Conservation (phyloP, 345 rosid genomes). For the Boechera divaricarpa region DNA sequence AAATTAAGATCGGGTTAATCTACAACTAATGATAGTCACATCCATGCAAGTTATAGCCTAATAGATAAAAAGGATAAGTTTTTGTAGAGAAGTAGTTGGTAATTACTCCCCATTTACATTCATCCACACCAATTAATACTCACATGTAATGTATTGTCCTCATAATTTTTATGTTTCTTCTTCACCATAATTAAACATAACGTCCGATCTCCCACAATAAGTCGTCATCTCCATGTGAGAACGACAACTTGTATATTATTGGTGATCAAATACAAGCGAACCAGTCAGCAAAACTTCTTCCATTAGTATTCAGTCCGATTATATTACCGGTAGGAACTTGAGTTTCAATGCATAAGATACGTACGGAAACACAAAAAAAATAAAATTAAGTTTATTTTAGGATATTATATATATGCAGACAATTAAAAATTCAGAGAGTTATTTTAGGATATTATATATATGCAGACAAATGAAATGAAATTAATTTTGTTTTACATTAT, state of each 20-base stretch:
- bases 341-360: not conserved
- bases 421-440: not conserved
- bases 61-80: constrained; percentile 29
- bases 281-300: not conserved
- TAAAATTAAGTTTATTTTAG: too few species aligned
- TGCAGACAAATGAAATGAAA: too few species aligned
- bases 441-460: too few species aligned
- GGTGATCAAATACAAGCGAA: constrained; percentile 1
- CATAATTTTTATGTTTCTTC: constrained; percentile 4
- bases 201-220: constrained; percentile 18
- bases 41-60: constrained; percentile 51
- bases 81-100: constrained; percentile 32
- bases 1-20: not conserved
- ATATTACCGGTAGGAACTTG: not conserved
- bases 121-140: constrained; percentile 14
- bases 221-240: constrained; percentile 26
- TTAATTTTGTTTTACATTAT: too few species aligned
- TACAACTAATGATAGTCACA: constrained; percentile 40
- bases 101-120: not conserved
- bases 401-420: not conserved
- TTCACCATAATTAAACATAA: constrained; percentile 14
- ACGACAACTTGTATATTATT: constrained; percentile 10
- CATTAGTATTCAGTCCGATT: not conserved
- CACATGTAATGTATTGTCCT: constrained; percentile 28
- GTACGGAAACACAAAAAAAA: too few species aligned